Conservation (phyloP, 352 stramenopile species). For the Pythium graminicola region DNA sequence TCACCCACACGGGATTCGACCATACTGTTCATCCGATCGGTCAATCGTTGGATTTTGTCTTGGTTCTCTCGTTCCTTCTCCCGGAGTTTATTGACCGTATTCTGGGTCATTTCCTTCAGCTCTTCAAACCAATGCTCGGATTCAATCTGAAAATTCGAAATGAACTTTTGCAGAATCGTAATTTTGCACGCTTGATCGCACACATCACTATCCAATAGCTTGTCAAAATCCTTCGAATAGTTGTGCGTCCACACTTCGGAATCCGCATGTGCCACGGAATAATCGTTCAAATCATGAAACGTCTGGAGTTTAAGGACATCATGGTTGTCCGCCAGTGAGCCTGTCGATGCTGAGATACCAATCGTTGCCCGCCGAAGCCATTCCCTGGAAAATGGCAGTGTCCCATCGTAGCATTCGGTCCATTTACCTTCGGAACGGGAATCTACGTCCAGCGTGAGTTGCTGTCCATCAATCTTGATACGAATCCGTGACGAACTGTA, state of each 20-base stretch:
- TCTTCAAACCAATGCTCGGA: constrained; percentile 78
- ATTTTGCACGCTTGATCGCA: constrained; percentile 73
- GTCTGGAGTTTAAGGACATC: constrained; percentile 75
- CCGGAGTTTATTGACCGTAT: constrained; percentile 70
- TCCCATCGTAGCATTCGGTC: constrained; percentile 56
- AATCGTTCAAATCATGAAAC: constrained; percentile 54
- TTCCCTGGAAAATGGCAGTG: constrained; percentile 52
- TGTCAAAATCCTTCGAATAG: constrained; percentile 81
- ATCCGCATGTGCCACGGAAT: constrained; percentile 36
- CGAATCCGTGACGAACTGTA: constrained; percentile 77
- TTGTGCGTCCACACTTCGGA: constrained; percentile 69
- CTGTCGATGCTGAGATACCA: constrained; percentile 71
- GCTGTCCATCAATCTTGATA: constrained; percentile 57
- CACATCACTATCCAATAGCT: constrained; percentile 73
- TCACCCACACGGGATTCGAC: constrained; percentile 57
- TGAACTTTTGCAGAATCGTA: constrained; percentile 69
- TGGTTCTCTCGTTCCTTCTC: constrained; percentile 74
- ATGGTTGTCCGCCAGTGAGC: constrained; percentile 80
- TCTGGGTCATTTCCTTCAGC: constrained; percentile 82
- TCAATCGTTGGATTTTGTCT: constrained; percentile 58
- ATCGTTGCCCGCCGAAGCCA: constrained; percentile 59
- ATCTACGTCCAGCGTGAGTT: constrained; percentile 67
- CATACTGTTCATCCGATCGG: constrained; percentile 49
- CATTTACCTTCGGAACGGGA: constrained; percentile 45
- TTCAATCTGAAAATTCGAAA: constrained; percentile 73